Conservation (phyloP, 179 eudicot genomes). For the Silene noctiflora region DNA sequence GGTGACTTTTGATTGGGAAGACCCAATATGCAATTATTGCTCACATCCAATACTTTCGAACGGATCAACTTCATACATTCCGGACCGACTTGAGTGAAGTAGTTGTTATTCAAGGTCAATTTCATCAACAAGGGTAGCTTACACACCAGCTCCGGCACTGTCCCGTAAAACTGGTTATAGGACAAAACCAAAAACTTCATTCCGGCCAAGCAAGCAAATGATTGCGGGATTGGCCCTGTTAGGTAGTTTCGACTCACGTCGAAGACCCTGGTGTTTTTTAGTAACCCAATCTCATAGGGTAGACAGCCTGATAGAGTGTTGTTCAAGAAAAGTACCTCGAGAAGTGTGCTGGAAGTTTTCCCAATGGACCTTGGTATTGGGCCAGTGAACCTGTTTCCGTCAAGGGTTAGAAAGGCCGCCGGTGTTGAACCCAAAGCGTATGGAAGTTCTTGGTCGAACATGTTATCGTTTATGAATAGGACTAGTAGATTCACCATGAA, state of each 20-base stretch:
- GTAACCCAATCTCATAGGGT: conserved; percentile 46
- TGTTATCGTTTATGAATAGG: conserved; percentile 49
- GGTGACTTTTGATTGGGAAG: conserved; percentile 36
- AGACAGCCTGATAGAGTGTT: conserved; percentile 48
- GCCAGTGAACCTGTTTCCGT: conserved; percentile 43
- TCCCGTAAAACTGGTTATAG: conserved; percentile 38
- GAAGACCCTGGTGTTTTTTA: conserved; percentile 34
- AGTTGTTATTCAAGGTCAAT: conserved; percentile 37
- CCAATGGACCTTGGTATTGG: conserved; percentile 42
- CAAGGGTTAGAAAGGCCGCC: conserved; percentile 35
- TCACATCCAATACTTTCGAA: conserved; percentile 38
- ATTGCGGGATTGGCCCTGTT: conserved; percentile 51
- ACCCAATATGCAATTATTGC: conserved; percentile 43
- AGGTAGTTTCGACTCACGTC: conserved; percentile 37
- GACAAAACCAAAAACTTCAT: conserved; percentile 35
- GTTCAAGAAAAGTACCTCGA: conserved; percentile 40
- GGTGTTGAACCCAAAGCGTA: conserved; percentile 34
- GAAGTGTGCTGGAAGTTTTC: conserved; percentile 22
- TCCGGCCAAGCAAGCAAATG: conserved; percentile 37
- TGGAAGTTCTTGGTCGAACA: conserved; percentile 32
- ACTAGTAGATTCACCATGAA: conserved; percentile 27
- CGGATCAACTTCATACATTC: conserved; percentile 38
- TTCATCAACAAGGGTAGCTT: conserved; percentile 29
- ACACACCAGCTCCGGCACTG: conserved; percentile 48
- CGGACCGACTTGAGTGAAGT: conserved; percentile 52